Conservation (phyloP, 1,284 basidiomycete genomes). For the Tausonia pullulans region DNA sequence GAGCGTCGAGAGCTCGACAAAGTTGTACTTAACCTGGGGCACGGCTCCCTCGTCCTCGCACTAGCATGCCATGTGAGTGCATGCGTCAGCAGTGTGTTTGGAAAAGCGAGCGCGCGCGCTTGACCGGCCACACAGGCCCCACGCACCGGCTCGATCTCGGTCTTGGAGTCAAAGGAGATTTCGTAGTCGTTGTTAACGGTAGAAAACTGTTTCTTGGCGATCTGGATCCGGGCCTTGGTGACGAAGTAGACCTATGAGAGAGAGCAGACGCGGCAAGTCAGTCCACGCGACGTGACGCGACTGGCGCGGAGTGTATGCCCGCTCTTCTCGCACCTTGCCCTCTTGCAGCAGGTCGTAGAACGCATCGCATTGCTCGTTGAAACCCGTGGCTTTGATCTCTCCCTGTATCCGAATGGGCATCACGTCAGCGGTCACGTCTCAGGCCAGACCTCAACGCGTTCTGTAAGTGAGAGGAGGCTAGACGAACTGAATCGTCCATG, state of each 20-base stretch:
- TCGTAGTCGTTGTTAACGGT: conserved; percentile 91
- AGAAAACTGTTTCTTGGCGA: conserved; percentile 96
- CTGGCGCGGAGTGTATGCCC: neutral
- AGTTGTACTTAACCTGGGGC: conserved; percentile 73
- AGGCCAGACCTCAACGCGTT: neutral
- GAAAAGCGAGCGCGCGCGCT: neutral
- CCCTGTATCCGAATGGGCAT: conserved; percentile 37
- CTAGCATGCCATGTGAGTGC: conserved; percentile 20
- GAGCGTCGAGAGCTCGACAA: conserved; percentile 56
- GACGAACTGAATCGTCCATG: conserved; percentile 72
- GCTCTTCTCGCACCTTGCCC: conserved; percentile 54
- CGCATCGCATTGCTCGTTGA: conserved; percentile 77
- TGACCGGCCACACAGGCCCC: neutral
- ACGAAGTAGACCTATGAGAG: conserved; percentile 54
- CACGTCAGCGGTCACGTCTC: neutral
- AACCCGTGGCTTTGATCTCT: conserved; percentile 83
- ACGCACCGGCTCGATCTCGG: conserved; percentile 53
- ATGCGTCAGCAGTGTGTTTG: too few species aligned
- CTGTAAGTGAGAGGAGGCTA: too few species aligned
- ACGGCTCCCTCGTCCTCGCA: conserved; percentile 64
- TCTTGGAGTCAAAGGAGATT: conserved; percentile 70
- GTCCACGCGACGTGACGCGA: neutral
- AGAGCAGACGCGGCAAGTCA: neutral
- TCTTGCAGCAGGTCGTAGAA: conserved; percentile 78
- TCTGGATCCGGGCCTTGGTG: conserved; percentile 78